Percentiles rank a stretch among this genome's conserved stretches.
Conservation (phyloP, 805 yeast genomes). For the Candida coquimbonensis region DNA sequence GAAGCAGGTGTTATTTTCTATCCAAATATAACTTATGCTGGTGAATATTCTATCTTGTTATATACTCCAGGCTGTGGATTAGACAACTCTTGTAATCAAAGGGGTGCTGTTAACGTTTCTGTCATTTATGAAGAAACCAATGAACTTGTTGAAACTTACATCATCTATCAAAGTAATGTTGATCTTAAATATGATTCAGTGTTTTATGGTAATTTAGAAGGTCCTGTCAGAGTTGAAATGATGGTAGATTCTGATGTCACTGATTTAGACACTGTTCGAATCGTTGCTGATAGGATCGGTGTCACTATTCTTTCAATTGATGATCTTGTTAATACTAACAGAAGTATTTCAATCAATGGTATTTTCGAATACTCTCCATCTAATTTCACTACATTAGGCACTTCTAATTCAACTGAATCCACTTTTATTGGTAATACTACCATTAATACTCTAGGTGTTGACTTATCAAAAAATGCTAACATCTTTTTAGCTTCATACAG, state of each 20-base stretch:
- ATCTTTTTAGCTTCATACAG: constrained; percentile 30
- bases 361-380: constrained; percentile 72
- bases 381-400: constrained; percentile 45
- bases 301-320: constrained; percentile 44
- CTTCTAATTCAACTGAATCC: constrained; percentile 20
- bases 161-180: constrained; percentile 74
- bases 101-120: constrained; percentile 79
- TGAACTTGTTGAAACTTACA: constrained; percentile 31
- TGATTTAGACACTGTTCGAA: constrained; percentile 30
- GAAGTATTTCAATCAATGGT: constrained; percentile 53
- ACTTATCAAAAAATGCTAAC: constrained; percentile 32
- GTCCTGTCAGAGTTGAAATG: constrained; percentile 40
- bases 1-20: constrained; percentile 42
- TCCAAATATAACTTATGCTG: constrained; percentile 67
- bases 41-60: constrained; percentile 63
- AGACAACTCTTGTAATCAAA: constrained; percentile 57
- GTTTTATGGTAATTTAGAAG: constrained; percentile 59
- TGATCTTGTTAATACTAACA: constrained; percentile 25
- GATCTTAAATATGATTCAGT: constrained; percentile 74
- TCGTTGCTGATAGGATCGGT: constrained; percentile 68
- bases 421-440: constrained; percentile 42
- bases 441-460: constrained; percentile 24
- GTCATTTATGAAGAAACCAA: constrained; percentile 37
- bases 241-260: constrained; percentile 27
- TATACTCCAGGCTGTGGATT: constrained; percentile 82